Percentiles rank a stretch among this genome's conserved stretches.
Evolutionary conservation across 1,284 basidiomycete genomes (phyloP).

Genomic region (Moniliella sp.): DNA sequence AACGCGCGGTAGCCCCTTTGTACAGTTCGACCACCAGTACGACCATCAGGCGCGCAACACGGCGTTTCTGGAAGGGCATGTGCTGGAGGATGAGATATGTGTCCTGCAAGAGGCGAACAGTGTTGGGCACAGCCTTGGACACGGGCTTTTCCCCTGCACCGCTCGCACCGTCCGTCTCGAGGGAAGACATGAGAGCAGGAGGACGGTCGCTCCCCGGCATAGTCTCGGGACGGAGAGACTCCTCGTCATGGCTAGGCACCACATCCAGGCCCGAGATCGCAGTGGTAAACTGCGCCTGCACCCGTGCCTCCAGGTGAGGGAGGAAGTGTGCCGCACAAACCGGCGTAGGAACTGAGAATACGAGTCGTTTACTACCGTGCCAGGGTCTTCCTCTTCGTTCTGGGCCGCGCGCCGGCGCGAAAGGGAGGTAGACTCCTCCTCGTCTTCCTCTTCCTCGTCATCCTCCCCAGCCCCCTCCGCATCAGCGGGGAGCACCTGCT

Average conservation of each 20-base stretch:
- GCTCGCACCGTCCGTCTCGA: constrained; percentile 39
- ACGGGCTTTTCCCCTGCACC: constrained; percentile 50
- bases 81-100: constrained; percentile 73
- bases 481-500: constrained; percentile 17
- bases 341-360: constrained; percentile 73
- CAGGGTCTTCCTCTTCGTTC: too few species aligned
- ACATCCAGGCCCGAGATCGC: constrained; percentile 3
- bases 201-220: not conserved
- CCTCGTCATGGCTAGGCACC: not conserved
- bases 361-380: too few species aligned
- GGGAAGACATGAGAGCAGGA: constrained; percentile 46
- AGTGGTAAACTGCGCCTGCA: constrained; percentile 33
- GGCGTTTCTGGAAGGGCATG: constrained; percentile 88
- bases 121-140: constrained; percentile 61
- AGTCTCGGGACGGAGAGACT: not conserved
- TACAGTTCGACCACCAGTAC: constrained; percentile 93
- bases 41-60: constrained; percentile 61
- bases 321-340: constrained; percentile 83
- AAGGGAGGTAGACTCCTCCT: too few species aligned
- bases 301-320: constrained; percentile 84
- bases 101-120: constrained; percentile 75
- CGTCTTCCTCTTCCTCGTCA: too few species aligned
- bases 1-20: constrained; percentile 69
- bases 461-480: constrained; percentile 36
- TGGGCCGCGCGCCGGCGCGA: too few species aligned